These are phyloP conservation scores for Tylopilus rubrobrunneus DNA, from an alignment of 768 basidiomycete species.

Conservation along the genomic window DNA sequence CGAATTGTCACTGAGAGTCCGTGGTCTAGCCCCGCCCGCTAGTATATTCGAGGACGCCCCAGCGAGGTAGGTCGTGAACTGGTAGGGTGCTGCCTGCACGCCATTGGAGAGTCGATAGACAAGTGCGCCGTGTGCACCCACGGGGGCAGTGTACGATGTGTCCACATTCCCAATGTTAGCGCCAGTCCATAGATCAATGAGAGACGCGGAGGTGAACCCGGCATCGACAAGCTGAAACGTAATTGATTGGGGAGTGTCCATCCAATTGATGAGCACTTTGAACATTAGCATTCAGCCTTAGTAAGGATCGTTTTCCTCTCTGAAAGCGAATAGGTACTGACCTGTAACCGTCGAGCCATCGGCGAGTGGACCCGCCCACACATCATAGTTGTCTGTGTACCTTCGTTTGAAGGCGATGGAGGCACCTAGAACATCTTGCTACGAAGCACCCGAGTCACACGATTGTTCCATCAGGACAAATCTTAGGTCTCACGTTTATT, in stretches of 20 bases:
- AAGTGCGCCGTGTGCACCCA: constrained; percentile 2
- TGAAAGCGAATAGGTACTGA: background rate
- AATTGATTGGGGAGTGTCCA: background rate
- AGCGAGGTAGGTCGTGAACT: background rate
- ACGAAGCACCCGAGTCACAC: background rate
- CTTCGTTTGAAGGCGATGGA: constrained; percentile 7
- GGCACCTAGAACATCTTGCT: constrained; percentile 13
- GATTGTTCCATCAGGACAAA: background rate
- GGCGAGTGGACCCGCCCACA: constrained; percentile 6
- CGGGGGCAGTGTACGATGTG: background rate
- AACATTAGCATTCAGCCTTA: no score
- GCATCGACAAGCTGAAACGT: constrained; percentile 3
- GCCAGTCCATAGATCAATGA: constrained; percentile 7
- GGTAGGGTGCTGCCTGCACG: background rate
- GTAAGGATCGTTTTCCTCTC: no score
- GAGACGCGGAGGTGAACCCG: background rate
- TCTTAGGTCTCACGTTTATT: constrained; percentile 2
- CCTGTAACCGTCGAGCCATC: constrained; percentile 3
- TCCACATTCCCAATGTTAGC: background rate
- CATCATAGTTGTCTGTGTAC: constrained; percentile 9
- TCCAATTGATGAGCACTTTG: constrained; percentile 9
- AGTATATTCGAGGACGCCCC: background rate
- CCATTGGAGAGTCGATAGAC: constrained; percentile 2
- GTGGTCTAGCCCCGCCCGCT: background rate
- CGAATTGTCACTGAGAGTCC: background rate